Evolutionary conservation across 129 eudicot genomes (phyloP).

Genomic region (Lonicera japonica): DNA sequence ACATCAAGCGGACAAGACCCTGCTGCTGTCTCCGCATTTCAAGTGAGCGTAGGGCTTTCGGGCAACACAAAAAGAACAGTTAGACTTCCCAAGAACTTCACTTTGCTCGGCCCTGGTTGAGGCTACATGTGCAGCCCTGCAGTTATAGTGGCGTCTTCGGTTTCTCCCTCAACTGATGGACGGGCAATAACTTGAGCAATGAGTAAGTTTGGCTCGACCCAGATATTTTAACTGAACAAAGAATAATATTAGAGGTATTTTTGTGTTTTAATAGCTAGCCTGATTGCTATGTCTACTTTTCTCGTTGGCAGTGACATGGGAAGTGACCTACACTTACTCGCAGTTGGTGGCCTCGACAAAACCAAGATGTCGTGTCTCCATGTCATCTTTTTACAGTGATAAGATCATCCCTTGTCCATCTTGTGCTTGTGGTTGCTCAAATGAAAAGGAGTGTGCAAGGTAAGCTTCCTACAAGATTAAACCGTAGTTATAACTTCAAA

Average conservation of each 20-base stretch:
- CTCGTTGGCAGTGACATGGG: constrained; percentile 45
- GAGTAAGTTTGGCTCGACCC: constrained; percentile 30
- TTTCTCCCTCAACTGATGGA: constrained; percentile 28
- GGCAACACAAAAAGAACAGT: constrained; percentile 28
- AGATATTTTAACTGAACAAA: neutral
- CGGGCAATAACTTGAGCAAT: constrained; percentile 29
- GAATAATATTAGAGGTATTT: neutral
- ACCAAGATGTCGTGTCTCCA: constrained; percentile 50
- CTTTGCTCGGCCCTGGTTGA: constrained; percentile 22
- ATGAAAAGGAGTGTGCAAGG: constrained; percentile 25
- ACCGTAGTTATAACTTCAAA: neutral
- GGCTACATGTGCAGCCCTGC: constrained; percentile 41
- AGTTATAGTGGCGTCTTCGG: constrained; percentile 25
- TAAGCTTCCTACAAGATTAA: constrained; percentile 11
- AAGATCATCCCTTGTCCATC: constrained; percentile 45
- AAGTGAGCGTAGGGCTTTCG: constrained; percentile 32
- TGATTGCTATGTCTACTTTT: neutral
- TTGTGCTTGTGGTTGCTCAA: constrained; percentile 47
- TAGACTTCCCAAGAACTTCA: constrained; percentile 28
- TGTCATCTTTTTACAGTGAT: constrained; percentile 48
- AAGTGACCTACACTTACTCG: constrained; percentile 42
- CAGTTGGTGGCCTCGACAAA: constrained; percentile 35
- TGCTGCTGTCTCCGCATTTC: constrained; percentile 26
- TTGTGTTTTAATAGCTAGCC: neutral
- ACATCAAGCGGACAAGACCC: constrained; percentile 34